Base-by-base conservation (phyloP, 1,139 yeast genomes). In the Scheffersomyces parashehatae region DNA sequence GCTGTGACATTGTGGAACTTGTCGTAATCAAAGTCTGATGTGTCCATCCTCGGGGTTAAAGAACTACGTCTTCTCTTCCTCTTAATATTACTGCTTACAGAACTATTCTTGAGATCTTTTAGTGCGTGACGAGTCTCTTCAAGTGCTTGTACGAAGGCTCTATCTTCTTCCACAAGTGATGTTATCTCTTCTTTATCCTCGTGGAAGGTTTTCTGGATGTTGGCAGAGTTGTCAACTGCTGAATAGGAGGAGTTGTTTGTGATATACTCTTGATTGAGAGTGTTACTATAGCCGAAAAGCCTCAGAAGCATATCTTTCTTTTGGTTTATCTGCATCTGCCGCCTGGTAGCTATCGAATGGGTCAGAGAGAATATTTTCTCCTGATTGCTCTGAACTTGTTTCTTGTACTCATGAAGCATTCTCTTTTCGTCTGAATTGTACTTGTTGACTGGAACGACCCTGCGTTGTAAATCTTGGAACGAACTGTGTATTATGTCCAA, bases 131-230 rank as follows among this genome's bases (percentile, higher is more conserved):
- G 15, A 14, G 66, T 55, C 36, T 67, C 73, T 29, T 56, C 56
- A 41, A 68, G 51, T n/a, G 56, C 54, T n/a, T 55, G 48, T 26
- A 55, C 54, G 47, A 58, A 72, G 6, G 64, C 62, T 36, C 62
- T 59, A 43, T 74, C 76, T 45, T 72, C 75, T 20, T 64, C 66
- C 24, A 72, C 40, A 14, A 73, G 50, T 36, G 54, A 54, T 28
- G 56, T 48, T 13, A 73, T 69, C 48, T 74, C 79, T 38, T 68
- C 74, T 43, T 68, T 67, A 47, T 74, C 79, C 50, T 72, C 77
- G 46, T 67, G 71, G 40, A 68, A 70, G 11, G 73, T 65, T 52
- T 67, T 70, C 44, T 70, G 73, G 5, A 67, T 61, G 47, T 64
- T 71, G 48, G 68, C 59, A 9, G 64, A 58, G 50, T 66, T 70